Evolutionary conservation across 208 protist genomes (phyloP).

Genomic region (Trypanosoma caninum): DNA sequence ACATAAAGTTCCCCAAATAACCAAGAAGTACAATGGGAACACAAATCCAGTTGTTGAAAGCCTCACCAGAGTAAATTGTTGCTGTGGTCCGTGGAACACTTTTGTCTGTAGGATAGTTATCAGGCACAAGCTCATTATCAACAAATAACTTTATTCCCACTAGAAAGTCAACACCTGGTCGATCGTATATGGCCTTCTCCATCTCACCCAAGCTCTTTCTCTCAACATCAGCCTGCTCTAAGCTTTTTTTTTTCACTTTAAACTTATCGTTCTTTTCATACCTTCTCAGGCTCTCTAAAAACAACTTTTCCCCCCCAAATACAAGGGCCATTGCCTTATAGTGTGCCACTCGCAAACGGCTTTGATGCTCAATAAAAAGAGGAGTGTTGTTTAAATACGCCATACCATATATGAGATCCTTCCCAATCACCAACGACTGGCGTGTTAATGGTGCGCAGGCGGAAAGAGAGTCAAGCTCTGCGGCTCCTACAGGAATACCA

Average conservation of each 20-base stretch:
- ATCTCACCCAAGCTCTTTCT: slow-evolving; percentile 16
- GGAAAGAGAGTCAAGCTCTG: slow-evolving; percentile 44
- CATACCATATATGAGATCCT: slow-evolving; percentile 68
- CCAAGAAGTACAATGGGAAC: slow-evolving; percentile 70
- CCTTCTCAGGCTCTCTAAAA: not conserved
- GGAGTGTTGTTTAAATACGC: slow-evolving; percentile 66
- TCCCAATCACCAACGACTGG: slow-evolving; percentile 44
- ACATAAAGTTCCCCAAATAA: slow-evolving; percentile 47
- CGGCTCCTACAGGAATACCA: slow-evolving; percentile 30
- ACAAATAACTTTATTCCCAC: slow-evolving; percentile 68
- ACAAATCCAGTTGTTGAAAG: slow-evolving; percentile 54
- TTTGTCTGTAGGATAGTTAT: slow-evolving; percentile 45
- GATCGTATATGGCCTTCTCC: slow-evolving; percentile 41
- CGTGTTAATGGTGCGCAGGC: slow-evolving; percentile 26
- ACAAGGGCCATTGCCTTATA: not conserved
- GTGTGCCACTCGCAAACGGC: slow-evolving; percentile 57
- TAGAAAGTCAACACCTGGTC: slow-evolving; percentile 53
- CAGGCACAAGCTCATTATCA: slow-evolving; percentile 57
- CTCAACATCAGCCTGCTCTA: not conserved
- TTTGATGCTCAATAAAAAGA: slow-evolving; percentile 70
- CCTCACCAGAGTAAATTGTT: slow-evolving; percentile 52
- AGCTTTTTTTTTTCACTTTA: not conserved
- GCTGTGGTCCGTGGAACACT: slow-evolving; percentile 63
- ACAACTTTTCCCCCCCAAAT: not conserved
- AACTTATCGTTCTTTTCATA: not conserved